A percentile compares a stretch with the other conserved stretches of the same genome.
Conservation (phyloP, 108 stramenopile genomes). For the Phaeodactylum tricornutum region DNA sequence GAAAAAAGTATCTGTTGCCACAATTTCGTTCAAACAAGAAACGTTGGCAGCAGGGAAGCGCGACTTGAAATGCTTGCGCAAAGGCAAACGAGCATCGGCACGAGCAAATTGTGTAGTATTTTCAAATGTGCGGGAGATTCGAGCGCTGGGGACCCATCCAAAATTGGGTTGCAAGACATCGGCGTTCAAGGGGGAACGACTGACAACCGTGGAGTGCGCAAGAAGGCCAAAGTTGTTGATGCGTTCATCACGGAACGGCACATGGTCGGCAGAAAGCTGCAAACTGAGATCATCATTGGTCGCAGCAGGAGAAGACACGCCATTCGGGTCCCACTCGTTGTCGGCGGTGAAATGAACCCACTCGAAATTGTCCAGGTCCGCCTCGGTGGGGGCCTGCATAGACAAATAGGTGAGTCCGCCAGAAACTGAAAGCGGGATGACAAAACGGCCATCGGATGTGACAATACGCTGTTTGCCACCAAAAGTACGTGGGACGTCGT, state of each 20-base stretch:
- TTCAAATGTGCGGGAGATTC: conserved; percentile 7
- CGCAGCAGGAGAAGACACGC: no score
- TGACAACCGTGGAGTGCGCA: no score
- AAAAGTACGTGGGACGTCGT: conserved; percentile 7
- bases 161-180: conserved; percentile 3
- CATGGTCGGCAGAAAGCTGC: no score
- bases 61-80: not conserved
- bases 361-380: not conserved
- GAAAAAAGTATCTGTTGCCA: conserved; percentile 10
- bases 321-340: conserved; percentile 20
- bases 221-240: no score
- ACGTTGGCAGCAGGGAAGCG: conserved; percentile 4
- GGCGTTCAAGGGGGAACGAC: no score
- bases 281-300: no score
- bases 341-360: conserved; percentile 6
- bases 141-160: conserved; percentile 1
- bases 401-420: conserved; percentile 2
- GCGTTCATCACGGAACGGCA: no score
- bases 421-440: not conserved
- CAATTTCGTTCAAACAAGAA: conserved; percentile 4
- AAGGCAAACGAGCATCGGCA: not conserved
- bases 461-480: conserved; percentile 11
- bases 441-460: conserved; percentile 8
- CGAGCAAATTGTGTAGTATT: conserved; percentile 9
- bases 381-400: not conserved